phyloP scores from a whole-genome alignment of 2,329 filamentous ascomycete genomes.

The Aspergillus brunneoviolaceus region DNA sequence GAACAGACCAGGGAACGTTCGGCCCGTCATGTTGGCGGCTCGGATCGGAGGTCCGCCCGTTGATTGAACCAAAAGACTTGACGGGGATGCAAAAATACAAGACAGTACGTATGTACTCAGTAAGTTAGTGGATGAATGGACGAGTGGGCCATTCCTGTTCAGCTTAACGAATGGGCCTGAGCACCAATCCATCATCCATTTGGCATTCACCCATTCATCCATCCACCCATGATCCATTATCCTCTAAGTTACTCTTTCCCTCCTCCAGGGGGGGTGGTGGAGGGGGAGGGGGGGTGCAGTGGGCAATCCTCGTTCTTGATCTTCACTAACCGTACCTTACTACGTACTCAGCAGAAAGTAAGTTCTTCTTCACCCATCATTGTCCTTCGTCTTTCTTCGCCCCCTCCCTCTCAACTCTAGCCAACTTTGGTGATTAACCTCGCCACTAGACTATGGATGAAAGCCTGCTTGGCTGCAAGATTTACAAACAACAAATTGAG shows the following conservation, averaged over 20 bases:
- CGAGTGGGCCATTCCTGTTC: background rate
- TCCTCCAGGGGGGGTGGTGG: background rate
- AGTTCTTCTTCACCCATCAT: background rate
- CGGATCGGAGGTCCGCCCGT: constrained; percentile 14
- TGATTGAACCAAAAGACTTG: constrained; percentile 4
- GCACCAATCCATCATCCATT: background rate
- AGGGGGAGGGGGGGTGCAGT: background rate
- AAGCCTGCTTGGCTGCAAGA: background rate
- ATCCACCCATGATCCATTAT: too few species aligned
- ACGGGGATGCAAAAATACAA: constrained; percentile 8
- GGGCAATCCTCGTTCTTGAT: background rate
- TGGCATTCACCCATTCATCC: too few species aligned
- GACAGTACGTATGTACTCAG: too few species aligned
- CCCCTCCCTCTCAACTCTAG: too few species aligned
- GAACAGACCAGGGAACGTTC: constrained; percentile 7
- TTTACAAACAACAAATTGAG: background rate
- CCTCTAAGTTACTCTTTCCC: too few species aligned
- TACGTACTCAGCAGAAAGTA: background rate
- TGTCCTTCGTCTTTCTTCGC: background rate
- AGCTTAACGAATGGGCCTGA: background rate
- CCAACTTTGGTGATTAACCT: background rate
- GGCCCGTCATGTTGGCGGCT: constrained; percentile 16
- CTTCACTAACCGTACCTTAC: background rate
- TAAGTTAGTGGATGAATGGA: too few species aligned
- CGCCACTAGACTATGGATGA: background rate